Evolutionary conservation across 106 monocot species (phyloP), one percentile per base, ranked within the genome.

Genomic region (Dioscorea dumetorum): DNA sequence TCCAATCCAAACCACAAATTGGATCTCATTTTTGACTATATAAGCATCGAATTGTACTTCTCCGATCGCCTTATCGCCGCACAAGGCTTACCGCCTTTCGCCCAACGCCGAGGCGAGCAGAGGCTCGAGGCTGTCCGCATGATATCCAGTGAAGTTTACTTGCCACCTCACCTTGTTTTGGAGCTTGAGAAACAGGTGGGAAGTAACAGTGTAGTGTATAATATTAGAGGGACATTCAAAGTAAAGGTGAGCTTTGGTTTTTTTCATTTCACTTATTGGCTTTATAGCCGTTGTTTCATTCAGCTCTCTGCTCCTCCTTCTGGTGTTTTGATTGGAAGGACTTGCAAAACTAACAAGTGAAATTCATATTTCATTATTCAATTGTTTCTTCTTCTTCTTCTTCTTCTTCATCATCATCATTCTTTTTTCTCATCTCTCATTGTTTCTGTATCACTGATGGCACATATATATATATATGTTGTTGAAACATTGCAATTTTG

Each of bases 1-100:
- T 72, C 91, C 60, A 97, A 97, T 51, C 97, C 97, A 5, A 97
- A 97, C 77, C 61, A 66, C 48, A 82, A 73, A 70, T 69, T 97
- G 12, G 80, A 89, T 67, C 8, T 92, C 54, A 51, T 8, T 57
- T 92, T 77, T 68, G 82, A 80, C 78, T 80, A 82, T 53, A 24
- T 81, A 24, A 68, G 72, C 68, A 51, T 97, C 22, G 92, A 97
- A 69, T 74, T 97, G 22, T 92, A 81, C 82, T 97, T 92, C 67
- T 41, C 34, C 48, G 74, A 84, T 50, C 33, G 72, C 18, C 84
- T 90, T 19, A 51, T 97, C 18, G 53, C 97, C 8, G 73, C 69
- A 28, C 86, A 79, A 70, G 84, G 75, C 18, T 16, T 90, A 54
- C 71, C 67, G 57, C 89, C 97, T 10, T 97, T 97, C 62, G 14